Evolutionary conservation across 257 asterid genomes (phyloP).

Genomic region (Eucommia ulmoides): DNA sequence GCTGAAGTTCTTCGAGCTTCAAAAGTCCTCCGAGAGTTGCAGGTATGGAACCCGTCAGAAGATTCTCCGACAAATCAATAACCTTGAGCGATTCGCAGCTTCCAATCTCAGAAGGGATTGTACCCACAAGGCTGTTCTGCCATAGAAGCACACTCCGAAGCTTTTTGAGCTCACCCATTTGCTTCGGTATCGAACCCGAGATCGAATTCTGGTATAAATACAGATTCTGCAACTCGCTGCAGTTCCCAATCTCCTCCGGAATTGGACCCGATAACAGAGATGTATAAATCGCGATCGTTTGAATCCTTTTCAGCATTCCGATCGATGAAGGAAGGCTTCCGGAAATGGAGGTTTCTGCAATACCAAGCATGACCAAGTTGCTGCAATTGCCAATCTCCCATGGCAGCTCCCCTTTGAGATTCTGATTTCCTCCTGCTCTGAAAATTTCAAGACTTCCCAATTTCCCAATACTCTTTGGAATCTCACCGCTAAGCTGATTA

Average conservation of each 20-base stretch:
- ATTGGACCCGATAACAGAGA: constrained; percentile 65
- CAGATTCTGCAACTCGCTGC: constrained; percentile 62
- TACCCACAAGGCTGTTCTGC: constrained; percentile 75
- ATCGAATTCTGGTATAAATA: constrained; percentile 76
- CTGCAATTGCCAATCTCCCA: constrained; percentile 75
- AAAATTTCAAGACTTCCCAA: constrained; percentile 44
- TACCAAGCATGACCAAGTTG: constrained; percentile 46
- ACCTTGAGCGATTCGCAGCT: constrained; percentile 47
- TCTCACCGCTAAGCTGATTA: constrained; percentile 67
- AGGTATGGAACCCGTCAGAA: constrained; percentile 58
- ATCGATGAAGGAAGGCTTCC: constrained; percentile 64
- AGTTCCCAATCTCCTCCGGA: constrained; percentile 81
- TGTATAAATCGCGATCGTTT: constrained; percentile 72
- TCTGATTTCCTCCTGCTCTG: constrained; percentile 87
- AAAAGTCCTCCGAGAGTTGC: constrained; percentile 44
- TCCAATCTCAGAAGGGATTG: constrained; percentile 63
- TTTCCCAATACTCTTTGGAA: constrained; percentile 57
- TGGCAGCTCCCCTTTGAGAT: constrained; percentile 68
- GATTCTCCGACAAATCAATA: constrained; percentile 70
- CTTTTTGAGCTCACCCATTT: constrained; percentile 48
- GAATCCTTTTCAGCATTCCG: constrained; percentile 60
- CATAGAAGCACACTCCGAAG: constrained; percentile 54
- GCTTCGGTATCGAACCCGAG: constrained; percentile 56
- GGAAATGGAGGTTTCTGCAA: constrained; percentile 77
- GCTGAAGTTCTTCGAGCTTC: constrained; percentile 61